phyloP scores from a whole-genome alignment of 352 stramenopile genomes.

The Phytophthora pini region DNA sequence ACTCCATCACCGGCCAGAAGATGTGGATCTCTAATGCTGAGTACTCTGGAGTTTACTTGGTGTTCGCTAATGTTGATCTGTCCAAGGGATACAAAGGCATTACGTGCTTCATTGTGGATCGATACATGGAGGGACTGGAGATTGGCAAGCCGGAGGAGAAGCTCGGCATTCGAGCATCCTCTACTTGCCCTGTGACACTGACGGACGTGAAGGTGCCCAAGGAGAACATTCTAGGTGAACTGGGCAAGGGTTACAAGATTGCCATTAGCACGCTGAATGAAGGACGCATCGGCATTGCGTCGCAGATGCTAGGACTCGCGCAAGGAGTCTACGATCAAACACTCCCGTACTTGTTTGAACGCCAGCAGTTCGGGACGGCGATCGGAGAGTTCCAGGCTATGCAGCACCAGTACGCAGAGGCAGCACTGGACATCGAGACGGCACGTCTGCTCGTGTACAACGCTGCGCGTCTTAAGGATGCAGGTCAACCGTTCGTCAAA shows the following conservation, averaged over 20 bases:
- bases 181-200: constrained; percentile 95
- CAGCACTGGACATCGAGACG: constrained; percentile 95
- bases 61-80: constrained; percentile 96
- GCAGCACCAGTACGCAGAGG: constrained; percentile 97
- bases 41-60: constrained; percentile 95
- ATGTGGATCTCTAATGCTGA: constrained; percentile 98
- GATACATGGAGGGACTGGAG: constrained; percentile 91
- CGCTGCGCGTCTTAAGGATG: constrained; percentile 94
- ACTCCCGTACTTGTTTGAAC: constrained; percentile 96
- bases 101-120: constrained; percentile 98
- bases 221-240: constrained; percentile 94
- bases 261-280: constrained; percentile 98
- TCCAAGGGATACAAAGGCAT: constrained; percentile 97
- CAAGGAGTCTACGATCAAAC: constrained; percentile 96
- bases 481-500: constrained; percentile 95
- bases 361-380: constrained; percentile 94
- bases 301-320: constrained; percentile 97
- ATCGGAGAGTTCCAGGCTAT: constrained; percentile 97
- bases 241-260: constrained; percentile 96
- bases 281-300: constrained; percentile 96
- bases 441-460: constrained; percentile 95
- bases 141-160: constrained; percentile 97
- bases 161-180: constrained; percentile 95
- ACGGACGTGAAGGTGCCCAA: constrained; percentile 95
- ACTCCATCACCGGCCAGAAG: constrained; percentile 96